Evolutionary conservation across 129 eudicot species (phyloP).

Genomic region (Chrysanthemum seticuspe): DNA sequence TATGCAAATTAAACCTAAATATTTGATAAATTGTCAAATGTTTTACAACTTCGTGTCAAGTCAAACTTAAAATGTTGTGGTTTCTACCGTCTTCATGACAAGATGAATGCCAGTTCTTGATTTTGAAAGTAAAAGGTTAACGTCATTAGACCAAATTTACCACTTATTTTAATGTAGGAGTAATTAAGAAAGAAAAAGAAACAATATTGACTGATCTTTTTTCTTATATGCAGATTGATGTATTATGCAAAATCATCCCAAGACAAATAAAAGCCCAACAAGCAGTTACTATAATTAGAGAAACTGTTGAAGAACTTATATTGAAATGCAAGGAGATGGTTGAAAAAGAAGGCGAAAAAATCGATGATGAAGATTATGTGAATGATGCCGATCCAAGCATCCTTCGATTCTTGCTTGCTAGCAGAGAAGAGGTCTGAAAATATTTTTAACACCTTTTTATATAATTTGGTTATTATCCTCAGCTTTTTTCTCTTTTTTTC

Average conservation of each 20-base stretch:
- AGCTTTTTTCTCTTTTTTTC: background rate
- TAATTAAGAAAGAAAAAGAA: background rate
- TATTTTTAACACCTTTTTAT: background rate
- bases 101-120: no score
- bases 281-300: constrained; percentile 77
- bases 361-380: constrained; percentile 94
- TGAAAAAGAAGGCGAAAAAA: constrained; percentile 86
- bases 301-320: constrained; percentile 88
- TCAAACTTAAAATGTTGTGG: no score
- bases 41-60: no score
- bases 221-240: constrained; percentile 52
- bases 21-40: no score
- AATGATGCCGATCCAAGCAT: constrained; percentile 97
- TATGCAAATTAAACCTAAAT: no score
- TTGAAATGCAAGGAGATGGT: constrained; percentile 82
- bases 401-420: constrained; percentile 94
- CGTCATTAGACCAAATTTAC: constrained; percentile 2
- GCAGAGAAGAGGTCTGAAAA: constrained; percentile 87
- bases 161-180: background rate
- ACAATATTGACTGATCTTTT: constrained; percentile 1
- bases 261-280: constrained; percentile 93
- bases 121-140: background rate
- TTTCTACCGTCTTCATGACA: no score
- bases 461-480: background rate
- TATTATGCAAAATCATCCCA: constrained; percentile 81